Evolutionary conservation across 805 yeast genomes (phyloP), one percentile per base, ranked within the genome.

Genomic region (Metschnikowia anglica): DNA sequence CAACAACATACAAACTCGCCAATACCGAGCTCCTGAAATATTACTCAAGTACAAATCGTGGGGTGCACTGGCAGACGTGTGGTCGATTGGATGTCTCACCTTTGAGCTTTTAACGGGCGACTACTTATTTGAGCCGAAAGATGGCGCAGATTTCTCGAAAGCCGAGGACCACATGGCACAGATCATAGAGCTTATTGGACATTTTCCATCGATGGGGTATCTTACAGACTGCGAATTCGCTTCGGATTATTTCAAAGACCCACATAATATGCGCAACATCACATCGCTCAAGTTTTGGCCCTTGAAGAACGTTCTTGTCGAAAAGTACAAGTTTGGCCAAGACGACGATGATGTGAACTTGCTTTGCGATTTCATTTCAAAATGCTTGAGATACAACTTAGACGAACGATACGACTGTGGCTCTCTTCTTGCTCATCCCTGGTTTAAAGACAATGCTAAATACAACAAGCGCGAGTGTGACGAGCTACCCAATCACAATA

Each of bases 91-190:
- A 0, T 90, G 98, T 66, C 66, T 93, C 56, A 72, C 86, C 1
- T 93, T 93, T 65, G 99, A 93, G 67, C 72, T 93, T 18, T 64
- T 91, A 33, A 91, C 99, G 0, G 98, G 98, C 3, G 98, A 91
- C 63, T 90, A 90, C 57, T 64, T 93, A 37, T 93, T 91, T 62
- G 97, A 91, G 61, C 99, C 99, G 4, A 78, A 81, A 39, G 79
- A 79, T 48, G 89, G 90, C 1, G 79, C 77, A 42, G 71, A 85
- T 4, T 91, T 88, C 65, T 62, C 82, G 37, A 90, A 90, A 58
- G 96, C 90, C 62, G 97, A 91, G 59, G 99, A 93, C 62, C 99
- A 93, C 62, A 74, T 93, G 54, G 98, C 98, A 0, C 98, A 93
- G 62, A 88, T 93, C 11, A 81, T 93, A 26, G 98, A 91, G 62